Percentiles rank a stretch among this genome's conserved stretches.
phyloP scores from a whole-genome alignment of 2,329 filamentous ascomycete genomes.

The Capronia americana region DNA sequence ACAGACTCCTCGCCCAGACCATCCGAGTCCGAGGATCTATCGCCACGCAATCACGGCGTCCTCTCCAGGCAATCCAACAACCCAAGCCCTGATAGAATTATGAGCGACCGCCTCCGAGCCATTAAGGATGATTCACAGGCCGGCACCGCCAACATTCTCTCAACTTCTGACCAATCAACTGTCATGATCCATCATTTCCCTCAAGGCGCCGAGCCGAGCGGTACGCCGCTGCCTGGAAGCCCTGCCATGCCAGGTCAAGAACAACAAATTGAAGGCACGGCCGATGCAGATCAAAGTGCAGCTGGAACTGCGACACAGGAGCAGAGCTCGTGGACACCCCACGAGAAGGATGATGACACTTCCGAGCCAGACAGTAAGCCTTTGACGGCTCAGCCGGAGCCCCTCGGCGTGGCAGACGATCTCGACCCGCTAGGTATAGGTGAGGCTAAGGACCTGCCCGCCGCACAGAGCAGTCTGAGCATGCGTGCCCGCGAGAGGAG shows the following conservation, averaged over 20 bases:
- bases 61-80: background rate
- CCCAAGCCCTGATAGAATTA: conserved; percentile 10
- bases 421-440: conserved; percentile 40
- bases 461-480: conserved; percentile 28
- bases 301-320: background rate
- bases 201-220: background rate
- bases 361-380: background rate
- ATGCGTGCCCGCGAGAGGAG: conserved; percentile 33
- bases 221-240: background rate
- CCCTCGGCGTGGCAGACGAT: conserved; percentile 30
- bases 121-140: conserved; percentile 23
- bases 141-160: conserved; percentile 13
- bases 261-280: background rate
- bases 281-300: background rate
- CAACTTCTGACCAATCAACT: conserved; percentile 21
- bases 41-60: background rate
- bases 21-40: background rate
- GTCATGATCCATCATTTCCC: conserved; percentile 21
- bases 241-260: conserved; percentile 6
- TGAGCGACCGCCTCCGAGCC: conserved; percentile 20
- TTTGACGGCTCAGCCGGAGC: background rate
- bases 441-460: conserved; percentile 36
- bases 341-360: background rate
- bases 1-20: background rate
- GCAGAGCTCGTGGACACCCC: too few relatives aligned